Base-by-base conservation (phyloP, 306 rosid genomes). In the Gastrolobium villosum region DNA sequence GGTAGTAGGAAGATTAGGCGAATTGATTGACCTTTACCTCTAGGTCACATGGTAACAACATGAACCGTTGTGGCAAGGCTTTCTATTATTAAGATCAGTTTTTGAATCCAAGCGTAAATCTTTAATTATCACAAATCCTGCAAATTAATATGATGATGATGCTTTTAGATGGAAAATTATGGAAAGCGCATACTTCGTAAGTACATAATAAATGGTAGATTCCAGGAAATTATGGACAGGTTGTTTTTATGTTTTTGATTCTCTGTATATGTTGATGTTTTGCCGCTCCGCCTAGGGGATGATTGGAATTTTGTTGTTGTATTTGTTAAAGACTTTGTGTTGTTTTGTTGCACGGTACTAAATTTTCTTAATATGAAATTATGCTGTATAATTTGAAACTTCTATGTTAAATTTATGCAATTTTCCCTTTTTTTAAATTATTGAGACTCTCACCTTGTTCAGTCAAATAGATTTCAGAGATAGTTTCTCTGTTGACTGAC, bases 311-410 rank as follows among this genome's bases (percentile, higher is more conserved):
- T 4, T 80, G 46, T 43, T 28, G 5, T 59, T 34, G 5, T 54
- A 64, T 80, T 41, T 55, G n/a, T 72, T 60, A 10, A 39, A 32
- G 6, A 55, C n/a, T 64, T 28, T 67, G 1, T 74, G 6, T 74
- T 59, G 60, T 61, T 46, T 15, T 5, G 14, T 3, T 20, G 26
- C 26, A 20, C 26, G 26, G 13, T 5, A 31, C 28, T 60, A 7
- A 75, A 3, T 53, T 37, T 54, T 54, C 39, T 4, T 34, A n/a
- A 45, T 15, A 5, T 50, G 40, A 75, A 46, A 10, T 45, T 61
- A 20, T 6, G 1, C 49, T 61, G 13, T 14, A 62, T 59, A 26
- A 48, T 34, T 7, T 73, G 46, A 59, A 56, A 30, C 66, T 57
- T 56, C 30, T 28, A n/a, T 73, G 41, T 7, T 15, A 64, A 28